Evolutionary conservation across 257 asterid species (phyloP), one percentile per base, ranked within the genome.

Genomic region (Rauvolfia tetraphylla): DNA sequence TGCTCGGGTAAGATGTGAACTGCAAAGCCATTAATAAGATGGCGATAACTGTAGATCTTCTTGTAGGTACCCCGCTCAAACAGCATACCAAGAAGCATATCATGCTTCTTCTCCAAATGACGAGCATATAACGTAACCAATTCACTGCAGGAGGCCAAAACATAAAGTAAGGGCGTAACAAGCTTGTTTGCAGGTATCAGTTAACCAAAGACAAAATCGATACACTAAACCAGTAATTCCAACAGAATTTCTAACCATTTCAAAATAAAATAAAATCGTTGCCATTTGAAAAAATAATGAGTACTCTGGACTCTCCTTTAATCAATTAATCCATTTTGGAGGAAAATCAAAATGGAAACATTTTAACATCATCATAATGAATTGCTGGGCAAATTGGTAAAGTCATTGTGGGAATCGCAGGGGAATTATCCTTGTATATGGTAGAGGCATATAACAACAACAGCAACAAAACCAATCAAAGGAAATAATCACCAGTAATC

Each of bases 11-110:
- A 78, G 78, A 84, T 87, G 73, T 91, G 97, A 84, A 88, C 97
- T 25, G 99, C 96, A 73, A 95, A 93, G 69, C 99, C 99, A 76
- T 95, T 95, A 73, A 95, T 87, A 58, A 95, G 92, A 84, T 95
- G 99, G 68, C 82, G 88, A 84, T 95, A 95, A 88, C 99, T 95
- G 81, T 95, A 95, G 81, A 95, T 85, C 82, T 95, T 95, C 86
- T 84, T 87, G 88, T 86, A 95, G 53, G 92, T 84, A 65, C 97
- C 98, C 72, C 68, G 82, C 39, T 90, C 99, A 78, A 95, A 95
- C 76, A 95, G 82, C 97, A 93, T 82, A 61, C 82, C 96, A 3
- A 95, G 97, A 88, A 95, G 93, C 98, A 95, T 93, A 71, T 95
- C 99, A 72, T 95, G 99, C 76, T 87, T 90, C 85, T 84, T 91